Base-by-base conservation (phyloP, 305 asterid genomes). In the Fraxinus greggii region DNA sequence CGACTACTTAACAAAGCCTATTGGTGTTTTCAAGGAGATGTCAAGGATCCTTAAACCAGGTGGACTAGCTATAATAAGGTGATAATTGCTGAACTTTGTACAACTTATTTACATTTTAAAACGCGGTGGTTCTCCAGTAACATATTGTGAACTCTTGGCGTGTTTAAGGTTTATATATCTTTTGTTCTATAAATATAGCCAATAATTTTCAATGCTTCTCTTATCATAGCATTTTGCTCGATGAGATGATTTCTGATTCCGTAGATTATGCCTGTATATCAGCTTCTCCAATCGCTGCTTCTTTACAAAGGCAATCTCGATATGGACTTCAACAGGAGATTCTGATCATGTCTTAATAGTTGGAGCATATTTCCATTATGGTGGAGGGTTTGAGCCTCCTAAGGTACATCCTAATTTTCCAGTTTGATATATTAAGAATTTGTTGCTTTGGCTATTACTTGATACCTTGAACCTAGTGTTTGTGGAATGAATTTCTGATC, bases 221-320 rank as follows among this genome's bases (percentile, higher is more conserved):
- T 12, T 78, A 17, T 31, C 36, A n/a, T 40, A 10, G 9, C 24
- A 31, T 5, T 23, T 59, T 10, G 21, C 7, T 26, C 36, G 26
- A 13, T 9, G n/a, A 32, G 56, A 35, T 17, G 35, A 1, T 38
- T 38, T 82, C 75, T 69, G 42, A 82, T 65, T 84, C 75, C 80
- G 76, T 79, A 70, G 63, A 10, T 84, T 77, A 33, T 81, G 78
- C 74, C 26, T 77, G 32, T 77, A 35, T 75, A 40, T 70, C 86
- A 95, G 99, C 91, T 93, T 96, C 89, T 96, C 99, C 28, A 96
- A 96, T 75, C 98, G 98, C 65, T 96, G 99, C 92, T 96, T 96
- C 91, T 96, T 86, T 85, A 96, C 98, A 15, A 96, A 96, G 92
- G 98, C 99, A 72, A 91, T 94, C 85, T 96, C 97, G 51, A 92